Evolutionary conservation across 179 eudicot genomes (phyloP), one percentile per base, ranked within the genome.

Genomic region (Silene noctiflora): DNA sequence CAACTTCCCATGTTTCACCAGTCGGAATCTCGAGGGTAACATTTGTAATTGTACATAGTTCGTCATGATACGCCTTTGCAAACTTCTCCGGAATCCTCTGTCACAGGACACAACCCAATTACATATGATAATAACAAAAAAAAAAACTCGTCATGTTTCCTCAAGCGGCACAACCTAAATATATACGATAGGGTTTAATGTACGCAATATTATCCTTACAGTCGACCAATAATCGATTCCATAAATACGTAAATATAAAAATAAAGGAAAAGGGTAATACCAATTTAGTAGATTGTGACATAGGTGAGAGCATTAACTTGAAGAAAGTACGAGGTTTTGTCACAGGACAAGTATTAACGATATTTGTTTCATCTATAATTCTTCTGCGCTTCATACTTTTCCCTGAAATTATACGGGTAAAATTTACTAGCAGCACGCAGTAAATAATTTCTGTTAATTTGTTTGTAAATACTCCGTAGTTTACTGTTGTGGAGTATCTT

Each of bases 41-140:
- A 31, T 2, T n/a, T 27, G 24, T 9, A 55, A n/a, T 55, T 29
- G 27, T 33, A 72, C 7, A 11, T 17, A 72, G 13, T 59, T 72
- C 75, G 1, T 20, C 75, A 58, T 33, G 9, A 20, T 56, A 31
- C 14, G 51, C 53, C 20, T 24, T 72, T 2, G 53, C 75, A 59
- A 59, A 58, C 53, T 58, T 72, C 66, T 59, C 75, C 4, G 75
- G 75, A 2, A 72, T 29, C 75, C 67, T 72, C 75, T 72, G 75
- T 20, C 48, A 72, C 31, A 59, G 56, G 13, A 1, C 27, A 27
- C 29, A 27, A 27, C 29, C 29, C 29, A 27, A 27, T 27, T 27
- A 27, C 29, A 27, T 2, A 27, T 2, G 29, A 22, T 39, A 3
- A 24, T 22, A 63, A 44, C 11, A 44, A 44, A 10, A 5, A 44